Evolutionary conservation across 139 green algal genomes (phyloP).

Genomic region (Tetradesmus obliquus): DNA sequence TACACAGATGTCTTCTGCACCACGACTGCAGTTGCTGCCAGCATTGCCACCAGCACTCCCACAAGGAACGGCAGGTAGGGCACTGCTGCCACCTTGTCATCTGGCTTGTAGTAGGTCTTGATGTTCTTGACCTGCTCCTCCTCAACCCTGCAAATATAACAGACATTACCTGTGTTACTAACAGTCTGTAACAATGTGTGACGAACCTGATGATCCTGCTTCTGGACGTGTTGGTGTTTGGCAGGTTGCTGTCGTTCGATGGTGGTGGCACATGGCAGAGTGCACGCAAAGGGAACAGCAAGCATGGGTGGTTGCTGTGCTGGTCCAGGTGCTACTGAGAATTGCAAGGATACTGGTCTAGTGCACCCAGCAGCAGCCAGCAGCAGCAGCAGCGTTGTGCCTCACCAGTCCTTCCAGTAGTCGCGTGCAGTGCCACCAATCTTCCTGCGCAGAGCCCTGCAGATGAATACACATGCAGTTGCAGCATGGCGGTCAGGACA

Average conservation of each 20-base stretch:
- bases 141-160: conserved; percentile 48
- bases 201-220: too few species aligned
- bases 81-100: conserved; percentile 50
- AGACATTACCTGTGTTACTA: neutral
- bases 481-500: neutral
- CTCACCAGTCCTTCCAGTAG: conserved; percentile 75
- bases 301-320: neutral
- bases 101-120: conserved; percentile 59
- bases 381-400: neutral
- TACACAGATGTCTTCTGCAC: conserved; percentile 59
- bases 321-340: neutral
- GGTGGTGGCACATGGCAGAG: too few species aligned
- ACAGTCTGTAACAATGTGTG: too few species aligned
- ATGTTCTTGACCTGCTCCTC: conserved; percentile 65
- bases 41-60: conserved; percentile 62
- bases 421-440: conserved; percentile 70
- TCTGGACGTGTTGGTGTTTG: too few species aligned
- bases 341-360: neutral
- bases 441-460: conserved; percentile 69
- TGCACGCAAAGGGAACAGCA: too few species aligned
- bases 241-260: too few species aligned
- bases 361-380: neutral
- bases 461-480: neutral
- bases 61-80: conserved; percentile 73
- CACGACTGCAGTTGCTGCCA: conserved; percentile 63